A percentile compares a stretch with the other conserved stretches of the same genome.
phyloP scores from a whole-genome alignment of 2,329 filamentous ascomycete genomes.

The Cadophora sp. region DNA sequence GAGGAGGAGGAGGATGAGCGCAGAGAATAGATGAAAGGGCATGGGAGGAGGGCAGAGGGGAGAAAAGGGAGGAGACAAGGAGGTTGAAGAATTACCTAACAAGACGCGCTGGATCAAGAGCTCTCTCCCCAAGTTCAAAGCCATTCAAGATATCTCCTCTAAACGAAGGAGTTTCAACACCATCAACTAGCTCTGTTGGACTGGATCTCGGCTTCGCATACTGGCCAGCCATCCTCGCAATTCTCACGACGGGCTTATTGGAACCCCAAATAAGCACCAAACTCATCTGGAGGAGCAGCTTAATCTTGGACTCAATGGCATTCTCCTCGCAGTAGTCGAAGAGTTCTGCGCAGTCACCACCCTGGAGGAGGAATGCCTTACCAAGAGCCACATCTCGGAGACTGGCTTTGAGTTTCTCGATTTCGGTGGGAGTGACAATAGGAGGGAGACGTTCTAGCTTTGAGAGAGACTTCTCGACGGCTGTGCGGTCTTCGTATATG shows the following conservation, averaged over 20 bases:
- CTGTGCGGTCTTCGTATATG: conserved; percentile 67
- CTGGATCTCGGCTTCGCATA: conserved; percentile 95
- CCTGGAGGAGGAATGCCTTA: conserved; percentile 92
- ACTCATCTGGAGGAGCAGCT: conserved; percentile 96
- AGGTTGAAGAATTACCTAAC: conserved; percentile 61
- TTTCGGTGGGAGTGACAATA: conserved; percentile 81
- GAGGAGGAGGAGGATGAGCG: background rate
- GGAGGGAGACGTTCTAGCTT: conserved; percentile 76
- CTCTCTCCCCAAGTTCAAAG: conserved; percentile 75
- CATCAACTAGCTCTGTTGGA: conserved; percentile 82
- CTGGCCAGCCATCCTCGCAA: conserved; percentile 95
- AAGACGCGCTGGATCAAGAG: conserved; percentile 82
- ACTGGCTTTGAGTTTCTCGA: conserved; percentile 77
- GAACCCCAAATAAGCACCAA: conserved; percentile 91
- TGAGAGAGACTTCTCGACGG: conserved; percentile 63
- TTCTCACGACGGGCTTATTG: conserved; percentile 83
- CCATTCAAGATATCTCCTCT: conserved; percentile 96
- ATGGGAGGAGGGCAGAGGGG: background rate
- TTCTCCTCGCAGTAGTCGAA: conserved; percentile 94
- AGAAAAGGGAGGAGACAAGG: background rate
- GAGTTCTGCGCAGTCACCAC: conserved; percentile 95
- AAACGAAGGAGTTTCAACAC: conserved; percentile 85
- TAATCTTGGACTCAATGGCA: conserved; percentile 95
- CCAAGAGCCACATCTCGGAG: conserved; percentile 88
- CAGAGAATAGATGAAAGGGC: too few relatives aligned